Percentiles rank a stretch among this genome's conserved stretches.
Conservation (phyloP, 2,329 filamentous ascomycete species). For the Rutstroemia sp. region DNA sequence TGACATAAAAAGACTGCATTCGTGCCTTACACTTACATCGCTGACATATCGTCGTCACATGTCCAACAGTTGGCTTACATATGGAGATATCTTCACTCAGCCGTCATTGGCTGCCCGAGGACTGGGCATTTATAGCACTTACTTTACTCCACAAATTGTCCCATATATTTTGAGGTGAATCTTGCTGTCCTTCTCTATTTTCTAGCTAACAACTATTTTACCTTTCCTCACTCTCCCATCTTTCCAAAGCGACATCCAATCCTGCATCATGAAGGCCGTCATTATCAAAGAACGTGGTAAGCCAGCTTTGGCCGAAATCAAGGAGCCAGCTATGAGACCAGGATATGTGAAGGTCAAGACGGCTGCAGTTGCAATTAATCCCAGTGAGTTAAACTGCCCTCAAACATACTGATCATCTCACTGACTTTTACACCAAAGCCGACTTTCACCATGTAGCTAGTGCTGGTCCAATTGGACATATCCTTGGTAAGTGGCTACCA, state of each 20-base stretch:
- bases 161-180: too few relatives aligned
- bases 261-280: neutral
- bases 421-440: neutral
- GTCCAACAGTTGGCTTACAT: too few relatives aligned
- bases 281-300: constrained; percentile 7
- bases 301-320: constrained; percentile 27
- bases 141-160: too few relatives aligned
- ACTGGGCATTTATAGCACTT: too few relatives aligned
- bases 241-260: neutral
- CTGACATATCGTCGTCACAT: too few relatives aligned
- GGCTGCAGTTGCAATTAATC: neutral
- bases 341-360: neutral
- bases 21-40: too few relatives aligned
- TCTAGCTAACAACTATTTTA: too few relatives aligned
- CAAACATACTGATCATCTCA: neutral
- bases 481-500: neutral
- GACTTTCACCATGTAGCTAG: neutral
- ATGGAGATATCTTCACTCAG: too few relatives aligned
- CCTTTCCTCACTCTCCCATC: too few relatives aligned
- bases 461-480: neutral
- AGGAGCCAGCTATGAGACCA: neutral
- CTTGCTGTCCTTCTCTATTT: too few relatives aligned
- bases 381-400: neutral
- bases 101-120: too few relatives aligned
- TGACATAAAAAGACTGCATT: too few relatives aligned